Conservation (phyloP, 371 early-diverging fungal species). For the Funneliformis caledonium region DNA sequence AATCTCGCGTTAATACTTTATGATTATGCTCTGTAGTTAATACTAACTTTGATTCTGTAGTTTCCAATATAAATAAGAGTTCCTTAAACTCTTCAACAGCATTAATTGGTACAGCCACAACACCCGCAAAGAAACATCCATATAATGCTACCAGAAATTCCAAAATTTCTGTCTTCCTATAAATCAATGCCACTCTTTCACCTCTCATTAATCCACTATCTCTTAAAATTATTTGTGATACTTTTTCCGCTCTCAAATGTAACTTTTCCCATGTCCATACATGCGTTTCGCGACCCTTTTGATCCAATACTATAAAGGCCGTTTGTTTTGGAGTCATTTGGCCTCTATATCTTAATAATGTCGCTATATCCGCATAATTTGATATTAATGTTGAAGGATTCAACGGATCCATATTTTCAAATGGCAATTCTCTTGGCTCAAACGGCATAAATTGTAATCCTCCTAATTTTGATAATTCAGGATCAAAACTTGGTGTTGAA, state of each 20-base stretch:
- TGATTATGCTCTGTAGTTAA: conserved; percentile 82
- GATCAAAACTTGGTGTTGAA: conserved; percentile 5
- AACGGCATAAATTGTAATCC: conserved; percentile 53
- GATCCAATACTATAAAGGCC: conserved; percentile 76
- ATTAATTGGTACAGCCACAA: conserved; percentile 84
- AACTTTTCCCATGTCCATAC: conserved; percentile 77
- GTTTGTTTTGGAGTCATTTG: conserved; percentile 50
- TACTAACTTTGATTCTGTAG: conserved; percentile 67
- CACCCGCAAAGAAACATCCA: conserved; percentile 81
- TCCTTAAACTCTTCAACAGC: conserved; percentile 82
- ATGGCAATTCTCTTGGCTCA: conserved; percentile 47
- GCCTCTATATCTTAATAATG: conserved; percentile 66
- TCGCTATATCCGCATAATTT: conserved; percentile 58
- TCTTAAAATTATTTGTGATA: conserved; percentile 63
- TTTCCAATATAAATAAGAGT: conserved; percentile 71
- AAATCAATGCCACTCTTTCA: conserved; percentile 79
- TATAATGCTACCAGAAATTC: conserved; percentile 80
- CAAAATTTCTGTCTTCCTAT: conserved; percentile 76
- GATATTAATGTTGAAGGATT: conserved; percentile 46
- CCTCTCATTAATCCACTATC: conserved; percentile 58
- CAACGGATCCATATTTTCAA: conserved; percentile 44
- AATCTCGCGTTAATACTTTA: conserved; percentile 70
- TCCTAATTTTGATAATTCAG: conserved; percentile 41
- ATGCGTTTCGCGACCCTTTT: conserved; percentile 71
- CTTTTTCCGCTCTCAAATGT: conserved; percentile 70